Percentiles rank a stretch among this genome's conserved stretches.
These are phyloP conservation scores for Pseudophaeomoniella oleicola DNA, from an alignment of 2,329 filamentous ascomycete genomes.

Conservation along the genomic window DNA sequence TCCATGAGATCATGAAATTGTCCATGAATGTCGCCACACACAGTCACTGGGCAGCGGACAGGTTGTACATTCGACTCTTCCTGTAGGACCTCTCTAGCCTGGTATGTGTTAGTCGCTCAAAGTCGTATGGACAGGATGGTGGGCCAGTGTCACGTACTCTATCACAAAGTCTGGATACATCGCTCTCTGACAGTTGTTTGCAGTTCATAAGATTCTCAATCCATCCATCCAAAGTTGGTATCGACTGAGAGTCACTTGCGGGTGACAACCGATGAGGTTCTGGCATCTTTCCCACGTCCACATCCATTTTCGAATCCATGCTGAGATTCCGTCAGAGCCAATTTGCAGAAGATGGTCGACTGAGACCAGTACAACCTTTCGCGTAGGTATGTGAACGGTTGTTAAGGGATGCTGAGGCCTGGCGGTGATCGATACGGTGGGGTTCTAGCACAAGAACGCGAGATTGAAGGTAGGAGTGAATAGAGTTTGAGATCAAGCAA, in stretches of 20 bases:
- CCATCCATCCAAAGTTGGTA: slow-evolving; percentile 91
- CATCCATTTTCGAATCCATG: slow-evolving; percentile 98
- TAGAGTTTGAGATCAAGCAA: too few relatives aligned
- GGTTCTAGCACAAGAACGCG: too few relatives aligned
- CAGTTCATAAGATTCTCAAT: slow-evolving; percentile 96
- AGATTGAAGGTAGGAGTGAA: too few relatives aligned
- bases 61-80: slow-evolving; percentile 98
- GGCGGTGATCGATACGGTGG: background rate
- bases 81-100: slow-evolving; percentile 93
- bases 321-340: too few relatives aligned
- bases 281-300: slow-evolving; percentile 76
- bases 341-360: too few relatives aligned
- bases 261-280: slow-evolving; percentile 63
- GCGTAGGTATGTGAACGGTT: too few relatives aligned
- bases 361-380: too few relatives aligned
- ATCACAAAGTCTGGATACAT: slow-evolving; percentile 94
- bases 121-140: slow-evolving; percentile 5
- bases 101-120: slow-evolving; percentile 1
- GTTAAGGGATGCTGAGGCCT: background rate
- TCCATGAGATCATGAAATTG: slow-evolving; percentile 99
- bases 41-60: slow-evolving; percentile 97
- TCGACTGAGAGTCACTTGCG: slow-evolving; percentile 69
- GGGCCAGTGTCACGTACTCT: slow-evolving; percentile 49
- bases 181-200: slow-evolving; percentile 90
- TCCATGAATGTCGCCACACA: slow-evolving; percentile 97